Evolutionary conservation across 2,329 filamentous ascomycete genomes (phyloP), one percentile per base, ranked within the genome.

Genomic region (Thyridium curvatum): DNA sequence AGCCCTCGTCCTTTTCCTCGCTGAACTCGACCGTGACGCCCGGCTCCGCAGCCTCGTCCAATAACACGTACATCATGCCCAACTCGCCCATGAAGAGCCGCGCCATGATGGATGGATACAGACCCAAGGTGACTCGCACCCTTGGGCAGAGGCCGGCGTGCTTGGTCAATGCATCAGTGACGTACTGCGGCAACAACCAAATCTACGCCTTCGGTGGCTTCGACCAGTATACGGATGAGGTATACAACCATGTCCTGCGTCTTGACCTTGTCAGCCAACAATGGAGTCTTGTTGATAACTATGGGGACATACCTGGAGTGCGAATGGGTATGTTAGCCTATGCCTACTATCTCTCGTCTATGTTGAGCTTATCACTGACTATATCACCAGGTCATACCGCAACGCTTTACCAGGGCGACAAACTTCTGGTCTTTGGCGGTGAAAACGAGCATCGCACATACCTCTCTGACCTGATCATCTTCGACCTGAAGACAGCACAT

Each of bases 171-270:
- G 93, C 93, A 38, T 97, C 93, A 1, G 91, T 97, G 44, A 98
- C 93, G n/a, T 96, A 95, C 61, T 95, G 93, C 55, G 90, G 90
- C 43, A 93, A 95, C 65, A 93, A 97, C 59, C 82, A 93, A 62
- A 97, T 98, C 52, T 97, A 94, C 63, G 93, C 91, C 10, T 98
- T 98, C 69, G 93, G 93, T 32, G 93, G 93, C 14, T 98, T 98
- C 56, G 93, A 98, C 58, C 91, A 97, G 62, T 97, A 95, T 58
- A 98, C 93, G 1, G 93, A 98, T 60, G 93, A 98, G 68, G 86
- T 98, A 14, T 98, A 98, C 66, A 98, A 98, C 57, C 93, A 98
- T 66, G 93, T 98, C 32, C 71, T 98, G 46, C 83, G 81, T 52
- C 68, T 98, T 37, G 90, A 98, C 59, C 74, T 98, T 46, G 74